Evolutionary conservation across 2,329 filamentous ascomycete species (phyloP).

Genomic region (Didymella pinodella): DNA sequence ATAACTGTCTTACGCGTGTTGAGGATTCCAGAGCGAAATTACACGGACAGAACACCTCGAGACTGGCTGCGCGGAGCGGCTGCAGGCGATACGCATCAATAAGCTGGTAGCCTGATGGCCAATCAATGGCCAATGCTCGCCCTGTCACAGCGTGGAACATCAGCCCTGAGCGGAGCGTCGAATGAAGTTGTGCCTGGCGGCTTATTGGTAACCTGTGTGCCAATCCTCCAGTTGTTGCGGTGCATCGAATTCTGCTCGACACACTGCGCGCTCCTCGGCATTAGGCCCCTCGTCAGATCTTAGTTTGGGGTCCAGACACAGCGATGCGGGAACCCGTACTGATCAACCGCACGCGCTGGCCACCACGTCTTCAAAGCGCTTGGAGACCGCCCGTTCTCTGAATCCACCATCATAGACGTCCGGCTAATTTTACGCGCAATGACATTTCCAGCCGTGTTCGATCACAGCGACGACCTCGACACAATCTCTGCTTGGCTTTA

Average conservation of each 20-base stretch:
- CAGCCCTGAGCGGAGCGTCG: constrained; percentile 10
- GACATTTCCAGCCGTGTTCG: constrained; percentile 2
- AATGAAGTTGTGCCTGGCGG: background rate
- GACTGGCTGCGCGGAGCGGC: background rate
- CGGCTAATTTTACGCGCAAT: constrained; percentile 10
- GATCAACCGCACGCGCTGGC: constrained; percentile 13
- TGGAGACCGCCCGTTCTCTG: constrained; percentile 12
- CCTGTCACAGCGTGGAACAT: background rate
- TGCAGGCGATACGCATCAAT: constrained; percentile 1
- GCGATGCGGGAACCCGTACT: constrained; percentile 20
- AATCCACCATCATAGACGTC: constrained; percentile 7
- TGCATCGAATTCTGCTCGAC: background rate
- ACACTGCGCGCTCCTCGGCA: constrained; percentile 9
- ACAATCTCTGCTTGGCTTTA: background rate
- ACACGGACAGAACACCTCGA: background rate
- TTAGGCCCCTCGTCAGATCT: constrained; percentile 13
- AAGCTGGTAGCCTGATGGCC: background rate
- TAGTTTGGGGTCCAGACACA: constrained; percentile 21
- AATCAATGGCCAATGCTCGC: constrained; percentile 3
- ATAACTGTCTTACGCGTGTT: background rate
- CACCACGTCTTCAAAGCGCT: constrained; percentile 17
- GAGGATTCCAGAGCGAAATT: constrained; percentile 10
- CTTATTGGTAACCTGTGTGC: background rate
- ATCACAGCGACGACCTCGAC: background rate
- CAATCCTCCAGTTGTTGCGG: constrained; percentile 1